Base-by-base conservation (phyloP, 306 rosid genomes). In the Fragaria iinumae region DNA sequence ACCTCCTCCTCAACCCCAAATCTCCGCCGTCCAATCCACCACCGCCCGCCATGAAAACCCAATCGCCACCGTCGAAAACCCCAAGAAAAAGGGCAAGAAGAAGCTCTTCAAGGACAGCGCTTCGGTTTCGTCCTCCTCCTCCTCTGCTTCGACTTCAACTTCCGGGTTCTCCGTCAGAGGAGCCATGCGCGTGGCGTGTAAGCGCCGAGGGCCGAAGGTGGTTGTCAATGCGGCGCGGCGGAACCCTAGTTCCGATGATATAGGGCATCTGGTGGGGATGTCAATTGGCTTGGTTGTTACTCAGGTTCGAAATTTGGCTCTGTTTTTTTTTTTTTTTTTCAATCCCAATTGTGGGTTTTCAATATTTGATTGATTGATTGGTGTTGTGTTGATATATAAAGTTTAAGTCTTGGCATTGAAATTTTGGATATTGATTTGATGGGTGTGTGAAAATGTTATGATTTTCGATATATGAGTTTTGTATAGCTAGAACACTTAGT, bases 221-320 rank as follows among this genome's bases (percentile, higher is more conserved):
- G 59, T 72, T n/a, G 25, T 85, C 55, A 77, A 62, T 38, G 29
- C 74, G 4, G 68, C 82, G 56, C 88, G 89, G 50, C 89, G 91
- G 17, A 74, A 25, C 49, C 79, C 81, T 76, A 72, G 64, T 23
- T 83, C 77, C 70, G 87, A 83, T 17, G 80, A 86, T 4, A 84
- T 95, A 66, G 93, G 93, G 60, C 85, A 87, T 73, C 94, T 90
- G 43, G 82, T 95, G 27, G 99, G 97, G 69, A 92, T 95, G 93
- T 92, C 97, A 0, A 82, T 95, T 25, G 98, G 97, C 2, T 93
- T 96, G 23, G 87, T 95, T 67, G 77, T 88, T 74, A 88, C 90
- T 68, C 94, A 90, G 98, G 98, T 95, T 72, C 69, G 16, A 13
- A 62, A 55, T 9, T 56, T 39, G 55, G 34, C 49, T 50, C 20